These are phyloP conservation scores for Tieghemostelium lacteum DNA, from an alignment of 78 protist genomes.

Conservation along the genomic window DNA sequence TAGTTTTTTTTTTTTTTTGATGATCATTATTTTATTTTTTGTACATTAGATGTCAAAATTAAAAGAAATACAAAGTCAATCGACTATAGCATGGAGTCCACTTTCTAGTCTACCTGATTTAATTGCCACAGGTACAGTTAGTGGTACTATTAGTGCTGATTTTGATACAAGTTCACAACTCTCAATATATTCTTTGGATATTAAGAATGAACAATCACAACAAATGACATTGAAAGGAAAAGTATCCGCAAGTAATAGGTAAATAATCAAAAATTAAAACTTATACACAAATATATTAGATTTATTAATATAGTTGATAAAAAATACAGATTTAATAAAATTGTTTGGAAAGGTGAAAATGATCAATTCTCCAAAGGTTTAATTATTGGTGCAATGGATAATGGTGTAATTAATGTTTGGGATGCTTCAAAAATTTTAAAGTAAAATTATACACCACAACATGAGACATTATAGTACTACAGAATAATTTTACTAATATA, in stretches of 20 bases:
- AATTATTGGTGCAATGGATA: constrained; percentile 87
- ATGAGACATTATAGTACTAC: background rate
- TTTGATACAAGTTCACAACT: constrained; percentile 73
- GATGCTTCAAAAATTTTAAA: constrained; percentile 83
- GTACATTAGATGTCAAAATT: constrained; percentile 53
- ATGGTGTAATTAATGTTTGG: constrained; percentile 86
- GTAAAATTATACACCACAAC: background rate
- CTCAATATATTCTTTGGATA: constrained; percentile 65
- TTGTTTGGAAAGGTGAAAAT: constrained; percentile 59
- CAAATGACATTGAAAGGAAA: constrained; percentile 61
- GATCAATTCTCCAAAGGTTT: constrained; percentile 43
- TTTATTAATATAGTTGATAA: background rate
- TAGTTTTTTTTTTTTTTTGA: too few species aligned
- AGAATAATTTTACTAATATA: background rate
- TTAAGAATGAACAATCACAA: constrained; percentile 15
- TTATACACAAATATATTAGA: background rate
- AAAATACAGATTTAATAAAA: constrained; percentile 62
- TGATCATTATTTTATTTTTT: too few species aligned
- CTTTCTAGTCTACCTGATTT: constrained; percentile 23
- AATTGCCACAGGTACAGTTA: constrained; percentile 75
- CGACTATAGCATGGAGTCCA: constrained; percentile 70
- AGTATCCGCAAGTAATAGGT: constrained; percentile 5
- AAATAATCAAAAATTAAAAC: background rate
- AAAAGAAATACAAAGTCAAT: constrained; percentile 66
- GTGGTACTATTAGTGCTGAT: constrained; percentile 79